A percentile compares a stretch with the other conserved stretches of the same genome.
Evolutionary conservation across 1,139 yeast species (phyloP).

Genomic region (Candida neerlandica): DNA sequence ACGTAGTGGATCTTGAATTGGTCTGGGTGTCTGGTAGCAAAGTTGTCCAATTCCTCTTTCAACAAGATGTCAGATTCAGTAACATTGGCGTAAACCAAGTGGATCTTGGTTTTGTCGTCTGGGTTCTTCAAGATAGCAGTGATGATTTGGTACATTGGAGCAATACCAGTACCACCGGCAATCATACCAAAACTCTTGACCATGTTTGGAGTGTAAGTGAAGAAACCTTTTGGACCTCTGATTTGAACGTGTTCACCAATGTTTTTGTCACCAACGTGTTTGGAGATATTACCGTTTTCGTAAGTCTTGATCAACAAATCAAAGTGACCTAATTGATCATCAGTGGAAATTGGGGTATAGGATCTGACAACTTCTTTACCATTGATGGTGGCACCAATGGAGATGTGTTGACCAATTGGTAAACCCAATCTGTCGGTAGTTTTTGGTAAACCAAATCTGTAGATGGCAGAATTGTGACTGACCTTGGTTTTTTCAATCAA

Average conservation of each 20-base stretch:
- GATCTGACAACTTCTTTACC: constrained; percentile 89
- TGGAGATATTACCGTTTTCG: constrained; percentile 87
- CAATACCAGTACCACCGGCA: constrained; percentile 97
- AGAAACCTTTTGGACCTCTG: constrained; percentile 94
- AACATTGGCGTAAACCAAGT: constrained; percentile 78
- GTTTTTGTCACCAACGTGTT: constrained; percentile 65
- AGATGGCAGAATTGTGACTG: constrained; percentile 81
- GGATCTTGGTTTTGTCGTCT: constrained; percentile 80
- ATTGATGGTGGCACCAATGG: constrained; percentile 62
- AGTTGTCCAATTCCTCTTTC: constrained; percentile 69
- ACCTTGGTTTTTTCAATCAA: constrained; percentile 76
- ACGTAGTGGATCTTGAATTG: constrained; percentile 79
- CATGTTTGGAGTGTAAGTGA: constrained; percentile 81
- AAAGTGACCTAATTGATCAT: constrained; percentile 82
- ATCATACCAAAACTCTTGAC: constrained; percentile 78
- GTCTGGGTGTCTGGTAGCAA: constrained; percentile 68
- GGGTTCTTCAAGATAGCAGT: constrained; percentile 73
- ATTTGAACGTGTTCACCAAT: constrained; percentile 49
- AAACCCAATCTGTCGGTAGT: constrained; percentile 78
- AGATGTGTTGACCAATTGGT: constrained; percentile 94
- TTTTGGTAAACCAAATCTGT: constrained; percentile 82
- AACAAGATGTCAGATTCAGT: constrained; percentile 77
- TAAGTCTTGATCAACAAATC: constrained; percentile 92
- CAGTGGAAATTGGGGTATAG: constrained; percentile 91
- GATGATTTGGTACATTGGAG: constrained; percentile 88